These are phyloP conservation scores for Castanea mollissima DNA, from an alignment of 306 rosid species.

Conservation along the genomic window DNA sequence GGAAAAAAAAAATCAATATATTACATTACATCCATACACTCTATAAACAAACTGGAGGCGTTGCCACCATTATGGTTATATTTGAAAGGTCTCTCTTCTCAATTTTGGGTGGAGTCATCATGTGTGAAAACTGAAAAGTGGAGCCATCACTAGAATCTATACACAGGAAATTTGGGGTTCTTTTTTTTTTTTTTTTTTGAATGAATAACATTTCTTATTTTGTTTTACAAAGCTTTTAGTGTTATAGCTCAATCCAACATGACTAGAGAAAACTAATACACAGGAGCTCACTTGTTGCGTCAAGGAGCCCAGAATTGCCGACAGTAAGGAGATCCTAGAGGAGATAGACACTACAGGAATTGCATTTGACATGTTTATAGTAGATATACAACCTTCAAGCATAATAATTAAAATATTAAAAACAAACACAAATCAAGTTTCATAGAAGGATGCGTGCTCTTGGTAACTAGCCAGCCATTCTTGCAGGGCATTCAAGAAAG, in stretches of 20 bases:
- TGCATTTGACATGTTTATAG: not conserved
- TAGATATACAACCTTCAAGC: not conserved
- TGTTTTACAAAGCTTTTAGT: not conserved
- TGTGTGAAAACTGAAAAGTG: too few species aligned
- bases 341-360: not conserved
- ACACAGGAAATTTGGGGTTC: too few species aligned
- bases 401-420: not conserved
- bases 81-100: too few species aligned
- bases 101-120: too few species aligned
- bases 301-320: not conserved
- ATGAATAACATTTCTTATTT: not conserved
- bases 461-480: conserved; percentile 5
- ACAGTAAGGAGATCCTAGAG: not conserved
- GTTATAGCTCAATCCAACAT: not conserved
- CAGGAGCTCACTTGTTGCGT: not conserved
- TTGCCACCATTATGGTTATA: too few species aligned
- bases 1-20: too few species aligned
- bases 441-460: not conserved
- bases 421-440: not conserved
- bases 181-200: too few species aligned
- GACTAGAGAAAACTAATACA: not conserved
- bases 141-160: too few species aligned
- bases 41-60: too few species aligned
- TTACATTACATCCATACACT: too few species aligned
- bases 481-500: not conserved